A percentile compares a stretch with the other conserved stretches of the same genome.
These are phyloP conservation scores for Oryza meridionalis DNA, from an alignment of 176 grass and related monocot species.

Conservation along the genomic window DNA sequence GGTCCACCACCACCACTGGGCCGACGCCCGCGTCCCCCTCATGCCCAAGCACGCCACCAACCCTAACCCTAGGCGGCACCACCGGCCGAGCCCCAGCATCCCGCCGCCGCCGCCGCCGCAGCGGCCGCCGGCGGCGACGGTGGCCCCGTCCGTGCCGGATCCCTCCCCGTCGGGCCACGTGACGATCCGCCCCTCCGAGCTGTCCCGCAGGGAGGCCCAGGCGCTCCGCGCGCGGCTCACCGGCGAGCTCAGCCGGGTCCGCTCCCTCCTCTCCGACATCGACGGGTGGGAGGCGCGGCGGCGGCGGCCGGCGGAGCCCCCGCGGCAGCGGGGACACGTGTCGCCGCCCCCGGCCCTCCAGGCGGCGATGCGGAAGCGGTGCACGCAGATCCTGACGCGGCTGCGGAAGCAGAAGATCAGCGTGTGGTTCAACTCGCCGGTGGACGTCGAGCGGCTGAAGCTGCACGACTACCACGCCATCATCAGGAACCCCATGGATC, in stretches of 20 bases:
- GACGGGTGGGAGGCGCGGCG: constrained; percentile 46
- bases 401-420: constrained; percentile 73
- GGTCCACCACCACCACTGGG: constrained; percentile 66
- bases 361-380: constrained; percentile 62
- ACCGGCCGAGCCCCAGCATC: constrained; percentile 38
- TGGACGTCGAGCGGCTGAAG: constrained; percentile 68
- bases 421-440: constrained; percentile 81
- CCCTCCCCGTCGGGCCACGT: constrained; percentile 39
- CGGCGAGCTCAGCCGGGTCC: constrained; percentile 76
- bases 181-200: constrained; percentile 37
- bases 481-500: constrained; percentile 87
- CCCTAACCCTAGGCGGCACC: constrained; percentile 50
- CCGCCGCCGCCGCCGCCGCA: not conserved
- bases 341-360: constrained; percentile 30
- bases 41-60: constrained; percentile 46
- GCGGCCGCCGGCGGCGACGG: not conserved
- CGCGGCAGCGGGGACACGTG: not conserved
- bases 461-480: constrained; percentile 86
- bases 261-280: constrained; percentile 60
- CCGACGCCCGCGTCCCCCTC: constrained; percentile 58
- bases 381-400: constrained; percentile 67
- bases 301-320: not conserved
- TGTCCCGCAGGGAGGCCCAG: constrained; percentile 55
- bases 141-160: not conserved
- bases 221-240: constrained; percentile 60